Conservation (phyloP, 2,329 filamentous ascomycete genomes). For the Echinosphaeria canescens region DNA sequence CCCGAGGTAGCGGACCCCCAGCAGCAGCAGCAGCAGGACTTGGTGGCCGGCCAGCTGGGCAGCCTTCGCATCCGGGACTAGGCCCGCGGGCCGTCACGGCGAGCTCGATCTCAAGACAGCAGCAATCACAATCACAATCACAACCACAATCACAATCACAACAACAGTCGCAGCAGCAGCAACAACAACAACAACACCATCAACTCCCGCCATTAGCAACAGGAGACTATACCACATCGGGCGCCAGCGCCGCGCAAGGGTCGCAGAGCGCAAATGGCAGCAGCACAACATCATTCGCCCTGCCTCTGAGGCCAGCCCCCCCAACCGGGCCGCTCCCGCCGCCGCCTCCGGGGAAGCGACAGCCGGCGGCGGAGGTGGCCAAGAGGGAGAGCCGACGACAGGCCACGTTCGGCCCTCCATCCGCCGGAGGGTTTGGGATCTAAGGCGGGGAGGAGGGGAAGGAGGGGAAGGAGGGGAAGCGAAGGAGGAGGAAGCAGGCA, state of each 20-base stretch:
- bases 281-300: conserved; percentile 28
- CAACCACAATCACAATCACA: no score
- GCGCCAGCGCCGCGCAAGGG: no score
- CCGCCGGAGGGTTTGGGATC: conserved; percentile 14
- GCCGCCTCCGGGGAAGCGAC: conserved; percentile 32
- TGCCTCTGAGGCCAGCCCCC: conserved; percentile 43
- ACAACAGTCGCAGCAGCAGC: no score
- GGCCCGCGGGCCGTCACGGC: conserved; percentile 27
- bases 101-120: conserved; percentile 26
- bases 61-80: conserved; percentile 26
- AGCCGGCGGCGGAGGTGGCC: conserved; percentile 26
- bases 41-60: conserved; percentile 20
- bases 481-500: no score
- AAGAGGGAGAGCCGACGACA: conserved; percentile 12
- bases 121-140: conserved; percentile 7
- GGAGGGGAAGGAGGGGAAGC: no score
- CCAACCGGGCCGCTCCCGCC: conserved; percentile 35
- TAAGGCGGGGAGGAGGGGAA: no score
- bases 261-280: no score
- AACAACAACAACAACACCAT: conserved; percentile 1
- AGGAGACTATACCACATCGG: no score
- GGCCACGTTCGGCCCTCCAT: conserved; percentile 25
- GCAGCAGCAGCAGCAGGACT: conserved; percentile 17
- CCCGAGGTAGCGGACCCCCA: no score
- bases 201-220: conserved; percentile 14